Evolutionary conservation across 2,329 filamentous ascomycete genomes (phyloP), one percentile per base, ranked within the genome.

Genomic region (Cytospora paraplurivora): DNA sequence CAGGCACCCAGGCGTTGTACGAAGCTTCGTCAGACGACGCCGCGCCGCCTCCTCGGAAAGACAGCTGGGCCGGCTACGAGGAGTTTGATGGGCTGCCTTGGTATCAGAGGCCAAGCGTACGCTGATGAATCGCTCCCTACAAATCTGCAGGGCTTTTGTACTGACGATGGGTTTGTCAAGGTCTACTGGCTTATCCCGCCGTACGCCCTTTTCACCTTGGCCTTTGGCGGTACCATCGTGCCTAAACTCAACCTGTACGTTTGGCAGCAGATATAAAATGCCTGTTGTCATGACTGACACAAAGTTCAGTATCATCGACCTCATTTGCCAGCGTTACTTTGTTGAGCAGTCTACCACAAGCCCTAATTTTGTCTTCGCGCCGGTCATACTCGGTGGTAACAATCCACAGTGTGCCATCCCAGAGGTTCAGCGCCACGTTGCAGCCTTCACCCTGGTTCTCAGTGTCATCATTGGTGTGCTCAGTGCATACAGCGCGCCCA

Each of bases 251-350:
- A 97, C 72, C 78, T 97, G 76, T 86, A 76, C 74, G 83, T 58
- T 27, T 13, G 34, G 7, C 49, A 70, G 38, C 21, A 15, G 21
- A 47, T 2, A 17, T 19, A 15, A 34, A 6, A 13, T 33, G 13
- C 15, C 17, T 55, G 35, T 10, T 7, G n/a, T 51, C 17, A 32
- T 27, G 53, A 33, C 62, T 66, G 34, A 67, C 64, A 33, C 32
- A 32, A 27, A 50, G 7, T 11, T 62, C 68, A 85, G 85, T 33
- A 92, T 96, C 67, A 82, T 96, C 66, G 84, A 88, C 63, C 82
- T 99, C 34, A 86, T 98, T 59, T 99, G 95, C 75, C 85, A 87
- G 67, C 84, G 90, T 66, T 96, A 97, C 75, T 89, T 95, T 68
- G 83, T 88, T 32, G 89, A 96, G 69, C 79, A 84, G 73, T 80